phyloP scores from a whole-genome alignment of 345 rosid genomes.

The Eucalyptus albens region DNA sequence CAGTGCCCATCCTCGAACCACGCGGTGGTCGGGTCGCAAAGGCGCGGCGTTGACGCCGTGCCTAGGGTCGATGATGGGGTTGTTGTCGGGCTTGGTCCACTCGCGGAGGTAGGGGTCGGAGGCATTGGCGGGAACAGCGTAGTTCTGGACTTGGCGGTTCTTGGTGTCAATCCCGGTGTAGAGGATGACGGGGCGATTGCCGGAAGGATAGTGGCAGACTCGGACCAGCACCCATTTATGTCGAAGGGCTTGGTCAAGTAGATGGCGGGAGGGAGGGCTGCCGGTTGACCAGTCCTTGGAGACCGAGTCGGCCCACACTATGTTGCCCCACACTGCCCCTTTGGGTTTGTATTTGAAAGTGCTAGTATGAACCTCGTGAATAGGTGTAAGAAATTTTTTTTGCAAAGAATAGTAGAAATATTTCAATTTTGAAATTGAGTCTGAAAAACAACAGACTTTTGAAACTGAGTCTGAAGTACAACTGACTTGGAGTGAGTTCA shows the following conservation, averaged over 20 bases:
- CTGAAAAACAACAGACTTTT: no score
- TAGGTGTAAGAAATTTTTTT: no score
- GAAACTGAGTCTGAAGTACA: no score
- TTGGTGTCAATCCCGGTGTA: constrained; percentile 59
- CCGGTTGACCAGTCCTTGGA: constrained; percentile 84
- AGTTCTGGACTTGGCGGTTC: constrained; percentile 48
- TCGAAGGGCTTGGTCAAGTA: constrained; percentile 60
- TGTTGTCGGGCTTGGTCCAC: constrained; percentile 71
- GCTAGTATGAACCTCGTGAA: no score
- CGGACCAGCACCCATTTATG: constrained; percentile 77
- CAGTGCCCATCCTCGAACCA: constrained; percentile 60
- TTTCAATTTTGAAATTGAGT: no score
- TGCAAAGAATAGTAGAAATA: no score
- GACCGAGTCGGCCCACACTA: constrained; percentile 91
- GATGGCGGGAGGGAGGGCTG: constrained; percentile 48
- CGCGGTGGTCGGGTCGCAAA: constrained; percentile 82
- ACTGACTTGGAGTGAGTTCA: no score
- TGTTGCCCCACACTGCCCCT: constrained; percentile 93
- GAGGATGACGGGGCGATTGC: constrained; percentile 34
- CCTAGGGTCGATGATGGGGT: constrained; percentile 45
- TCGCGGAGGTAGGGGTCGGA: constrained; percentile 68
- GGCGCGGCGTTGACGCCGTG: constrained; percentile 38
- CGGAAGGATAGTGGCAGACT: constrained; percentile 63
- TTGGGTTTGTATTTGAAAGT: constrained; percentile 40
- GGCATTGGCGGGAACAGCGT: constrained; percentile 49